These are phyloP conservation scores for Phytophthora crassamura DNA, from an alignment of 352 stramenopile species.

Conservation along the genomic window DNA sequence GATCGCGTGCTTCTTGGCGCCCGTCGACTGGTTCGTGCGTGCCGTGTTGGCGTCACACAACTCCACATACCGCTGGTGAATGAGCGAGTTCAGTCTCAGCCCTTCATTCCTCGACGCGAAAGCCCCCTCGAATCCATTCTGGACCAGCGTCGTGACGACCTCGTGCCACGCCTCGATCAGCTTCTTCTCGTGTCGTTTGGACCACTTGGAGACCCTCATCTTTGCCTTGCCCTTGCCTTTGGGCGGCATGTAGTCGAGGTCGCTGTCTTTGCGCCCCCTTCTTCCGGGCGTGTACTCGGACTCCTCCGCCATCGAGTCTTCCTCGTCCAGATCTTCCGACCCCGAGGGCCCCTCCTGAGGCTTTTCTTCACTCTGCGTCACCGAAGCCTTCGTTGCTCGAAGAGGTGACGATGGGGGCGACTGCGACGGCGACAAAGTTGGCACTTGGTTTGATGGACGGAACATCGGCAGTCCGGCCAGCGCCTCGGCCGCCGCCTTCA, in stretches of 20 bases:
- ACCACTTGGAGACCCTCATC: constrained; percentile 32
- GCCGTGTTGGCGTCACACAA: constrained; percentile 23
- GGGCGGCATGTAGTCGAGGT: constrained; percentile 28
- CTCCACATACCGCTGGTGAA: constrained; percentile 46
- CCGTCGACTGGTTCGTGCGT: constrained; percentile 41
- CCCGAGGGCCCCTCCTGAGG: constrained; percentile 7
- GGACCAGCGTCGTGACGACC: constrained; percentile 29
- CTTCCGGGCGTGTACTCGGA: constrained; percentile 5
- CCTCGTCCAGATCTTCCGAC: neutral
- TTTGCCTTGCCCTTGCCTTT: constrained; percentile 38
- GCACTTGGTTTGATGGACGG: constrained; percentile 2
- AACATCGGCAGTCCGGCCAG: constrained; percentile 45
- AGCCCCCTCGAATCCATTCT: constrained; percentile 26
- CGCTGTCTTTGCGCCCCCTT: constrained; percentile 11
- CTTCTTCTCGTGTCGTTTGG: constrained; percentile 33
- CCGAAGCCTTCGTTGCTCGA: neutral
- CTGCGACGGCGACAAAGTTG: constrained; percentile 22
- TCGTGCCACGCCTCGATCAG: constrained; percentile 45
- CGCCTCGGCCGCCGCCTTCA: constrained; percentile 43
- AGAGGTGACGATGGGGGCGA: constrained; percentile 24
- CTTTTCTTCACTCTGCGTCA: neutral
- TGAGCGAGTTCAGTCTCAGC: constrained; percentile 38
- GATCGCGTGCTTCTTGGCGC: constrained; percentile 43
- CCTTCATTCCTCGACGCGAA: constrained; percentile 40
- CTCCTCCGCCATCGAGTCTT: constrained; percentile 4